Evolutionary conservation across 2,329 filamentous ascomycete genomes (phyloP).

Genomic region (Neospermospora avenae): DNA sequence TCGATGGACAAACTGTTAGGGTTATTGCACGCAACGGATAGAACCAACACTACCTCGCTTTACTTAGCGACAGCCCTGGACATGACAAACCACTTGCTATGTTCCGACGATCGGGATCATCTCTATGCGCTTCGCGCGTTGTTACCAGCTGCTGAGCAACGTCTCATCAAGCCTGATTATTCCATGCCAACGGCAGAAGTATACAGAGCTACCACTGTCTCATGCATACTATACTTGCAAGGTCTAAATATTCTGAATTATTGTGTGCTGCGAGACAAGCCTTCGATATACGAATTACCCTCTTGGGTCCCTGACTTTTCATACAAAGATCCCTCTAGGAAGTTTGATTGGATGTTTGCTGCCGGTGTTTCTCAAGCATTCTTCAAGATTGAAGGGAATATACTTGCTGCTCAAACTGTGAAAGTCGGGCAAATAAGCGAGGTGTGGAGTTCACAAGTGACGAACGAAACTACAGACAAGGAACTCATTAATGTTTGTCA

Average conservation of each 20-base stretch:
- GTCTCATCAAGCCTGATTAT: conserved; percentile 4
- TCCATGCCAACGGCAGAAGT: background rate
- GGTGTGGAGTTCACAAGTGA: background rate
- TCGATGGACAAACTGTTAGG: background rate
- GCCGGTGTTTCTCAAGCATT: too few species aligned
- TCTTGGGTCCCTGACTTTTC: conserved; percentile 12
- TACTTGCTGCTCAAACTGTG: background rate
- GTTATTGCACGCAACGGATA: background rate
- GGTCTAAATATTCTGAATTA: background rate
- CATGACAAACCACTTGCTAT: background rate
- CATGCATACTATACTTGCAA: background rate
- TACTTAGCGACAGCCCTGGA: background rate
- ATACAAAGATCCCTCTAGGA: background rate
- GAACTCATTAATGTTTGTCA: background rate
- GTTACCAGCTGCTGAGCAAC: background rate
- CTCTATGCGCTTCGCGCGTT: conserved; percentile 7
- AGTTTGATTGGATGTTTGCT: background rate
- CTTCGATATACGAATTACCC: background rate
- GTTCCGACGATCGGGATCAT: conserved; percentile 6
- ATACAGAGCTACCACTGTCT: conserved; percentile 1
- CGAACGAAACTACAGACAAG: background rate
- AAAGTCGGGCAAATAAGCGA: background rate
- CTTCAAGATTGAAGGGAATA: background rate
- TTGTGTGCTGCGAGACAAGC: background rate
- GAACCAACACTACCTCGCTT: background rate